Conservation (phyloP, 2,329 filamentous ascomycete species). For the Pseudogymnoascus sp. region DNA sequence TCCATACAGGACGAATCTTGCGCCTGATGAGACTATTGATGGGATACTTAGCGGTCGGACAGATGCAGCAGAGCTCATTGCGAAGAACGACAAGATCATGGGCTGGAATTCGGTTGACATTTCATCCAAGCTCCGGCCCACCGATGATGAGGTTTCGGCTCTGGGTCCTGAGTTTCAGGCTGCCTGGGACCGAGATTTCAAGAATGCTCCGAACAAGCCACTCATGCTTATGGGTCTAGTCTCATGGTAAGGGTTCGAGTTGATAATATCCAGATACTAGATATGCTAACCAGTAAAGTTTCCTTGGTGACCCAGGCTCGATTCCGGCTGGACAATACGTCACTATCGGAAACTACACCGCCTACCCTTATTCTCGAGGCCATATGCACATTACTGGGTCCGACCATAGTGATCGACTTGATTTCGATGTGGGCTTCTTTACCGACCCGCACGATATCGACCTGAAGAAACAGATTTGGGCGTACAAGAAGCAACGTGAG, state of each 20-base stretch:
- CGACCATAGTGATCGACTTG: constrained; percentile 22
- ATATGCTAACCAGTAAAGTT: constrained; percentile 23
- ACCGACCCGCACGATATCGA: constrained; percentile 41
- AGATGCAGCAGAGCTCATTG: constrained; percentile 38
- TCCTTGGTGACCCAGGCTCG: constrained; percentile 35
- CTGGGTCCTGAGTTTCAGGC: constrained; percentile 45
- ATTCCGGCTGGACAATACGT: neutral
- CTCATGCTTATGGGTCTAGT: constrained; percentile 45
- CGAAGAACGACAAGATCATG: constrained; percentile 39
- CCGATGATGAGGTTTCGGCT: constrained; percentile 43
- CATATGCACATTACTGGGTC: constrained; percentile 2
- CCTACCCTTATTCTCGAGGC: neutral
- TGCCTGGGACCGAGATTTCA: constrained; percentile 49
- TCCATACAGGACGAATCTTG: constrained; percentile 41
- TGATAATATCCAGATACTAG: neutral
- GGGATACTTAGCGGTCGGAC: constrained; percentile 41
- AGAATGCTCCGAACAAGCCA: constrained; percentile 22
- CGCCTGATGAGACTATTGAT: constrained; percentile 43
- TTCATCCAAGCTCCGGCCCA: constrained; percentile 47
- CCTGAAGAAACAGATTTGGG: constrained; percentile 45
- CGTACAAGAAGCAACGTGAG: constrained; percentile 52
- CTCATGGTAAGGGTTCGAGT: neutral
- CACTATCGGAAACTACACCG: neutral
- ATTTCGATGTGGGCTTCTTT: constrained; percentile 48
- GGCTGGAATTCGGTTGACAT: constrained; percentile 50